Base-by-base conservation (phyloP, 768 basidiomycete species). In the Rhodotorula graminis region DNA sequence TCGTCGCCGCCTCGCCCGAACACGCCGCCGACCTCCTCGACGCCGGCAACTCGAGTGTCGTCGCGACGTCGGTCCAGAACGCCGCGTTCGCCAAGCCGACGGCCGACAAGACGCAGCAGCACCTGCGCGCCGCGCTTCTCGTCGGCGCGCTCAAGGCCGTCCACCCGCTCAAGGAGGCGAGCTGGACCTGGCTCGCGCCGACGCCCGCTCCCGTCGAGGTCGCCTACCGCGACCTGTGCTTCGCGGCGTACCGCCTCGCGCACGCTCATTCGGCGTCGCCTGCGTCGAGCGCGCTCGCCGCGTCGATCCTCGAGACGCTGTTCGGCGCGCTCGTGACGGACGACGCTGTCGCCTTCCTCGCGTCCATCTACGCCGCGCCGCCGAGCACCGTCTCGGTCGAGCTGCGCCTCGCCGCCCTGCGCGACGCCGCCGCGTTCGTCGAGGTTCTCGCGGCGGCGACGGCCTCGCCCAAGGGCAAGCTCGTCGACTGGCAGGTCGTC, bases 351-450 rank as follows among this genome's bases (percentile, higher is more conserved):
- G 84, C 88, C 0, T 95, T 99, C 83, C 85, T 99, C 19, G 86
- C 89, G 0, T 89, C 90, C 0, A 78, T 90, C 37, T 91, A 90
- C 85, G 83, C 79, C 29, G 37, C 33, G 1, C 15, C 23, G 4
- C 65, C 74, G 19, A 23, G 72, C 4, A 18, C 63, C 15, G 44
- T 71, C 3, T 29, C 78, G 3, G 3, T 81, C 7, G 75, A 80
- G 29, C 61, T 84, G 83, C 70, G 84, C 81, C 68, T 84, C 5
- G 84, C 87, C 3, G 88, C 92, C 0, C 82, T 97, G 16, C 82
- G 85, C 10, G 93, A 97, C 79, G 87, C 88, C 29, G 83, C 85
- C 5, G 91, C 92, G 0, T 94, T 94, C 81, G 80, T 98, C 21
- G 84, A 87, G 60, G 91, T 93, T 0, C 88, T 92, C 80, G 79